Percentiles rank a stretch among this genome's conserved stretches.
Evolutionary conservation across 208 protist genomes (phyloP).

Genomic region (Leishmania braziliensis): DNA sequence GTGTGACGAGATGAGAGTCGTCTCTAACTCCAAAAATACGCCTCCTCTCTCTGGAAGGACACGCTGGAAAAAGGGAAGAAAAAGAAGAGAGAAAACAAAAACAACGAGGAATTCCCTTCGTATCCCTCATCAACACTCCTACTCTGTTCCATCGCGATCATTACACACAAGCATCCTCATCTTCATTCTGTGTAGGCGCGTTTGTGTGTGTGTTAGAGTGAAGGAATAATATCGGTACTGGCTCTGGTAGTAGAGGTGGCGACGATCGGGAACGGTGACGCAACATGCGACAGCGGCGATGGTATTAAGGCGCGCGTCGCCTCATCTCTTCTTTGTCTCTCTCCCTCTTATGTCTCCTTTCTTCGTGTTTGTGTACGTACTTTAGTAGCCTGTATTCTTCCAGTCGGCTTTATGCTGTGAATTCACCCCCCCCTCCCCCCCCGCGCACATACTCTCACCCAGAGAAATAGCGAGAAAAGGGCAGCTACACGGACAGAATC

Average conservation of each 20-base stretch:
- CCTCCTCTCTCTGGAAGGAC: not conserved
- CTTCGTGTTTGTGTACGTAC: too few species aligned
- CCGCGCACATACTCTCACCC: too few species aligned
- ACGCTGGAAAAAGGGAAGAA: not conserved
- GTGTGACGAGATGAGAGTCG: too few species aligned
- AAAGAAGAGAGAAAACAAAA: not conserved
- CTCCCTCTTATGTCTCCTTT: not conserved
- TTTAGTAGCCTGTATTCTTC: too few species aligned
- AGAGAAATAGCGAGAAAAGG: slow-evolving; percentile 4
- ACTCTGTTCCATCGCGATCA: not conserved
- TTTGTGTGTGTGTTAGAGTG: not conserved
- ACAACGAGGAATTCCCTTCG: not conserved
- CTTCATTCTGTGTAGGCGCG: not conserved
- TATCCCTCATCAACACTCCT: not conserved
- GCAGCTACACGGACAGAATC: slow-evolving; percentile 52
- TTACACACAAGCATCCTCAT: not conserved
- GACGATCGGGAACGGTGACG: not conserved
- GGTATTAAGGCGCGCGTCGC: not conserved
- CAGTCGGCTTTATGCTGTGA: too few species aligned
- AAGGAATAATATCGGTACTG: not conserved
- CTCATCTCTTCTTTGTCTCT: not conserved
- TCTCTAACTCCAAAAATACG: not conserved
- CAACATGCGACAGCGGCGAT: not conserved
- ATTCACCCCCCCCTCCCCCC: too few species aligned
- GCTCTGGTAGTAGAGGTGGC: not conserved